phyloP scores from a whole-genome alignment of 345 rosid species.

The Durio zibethinus region DNA sequence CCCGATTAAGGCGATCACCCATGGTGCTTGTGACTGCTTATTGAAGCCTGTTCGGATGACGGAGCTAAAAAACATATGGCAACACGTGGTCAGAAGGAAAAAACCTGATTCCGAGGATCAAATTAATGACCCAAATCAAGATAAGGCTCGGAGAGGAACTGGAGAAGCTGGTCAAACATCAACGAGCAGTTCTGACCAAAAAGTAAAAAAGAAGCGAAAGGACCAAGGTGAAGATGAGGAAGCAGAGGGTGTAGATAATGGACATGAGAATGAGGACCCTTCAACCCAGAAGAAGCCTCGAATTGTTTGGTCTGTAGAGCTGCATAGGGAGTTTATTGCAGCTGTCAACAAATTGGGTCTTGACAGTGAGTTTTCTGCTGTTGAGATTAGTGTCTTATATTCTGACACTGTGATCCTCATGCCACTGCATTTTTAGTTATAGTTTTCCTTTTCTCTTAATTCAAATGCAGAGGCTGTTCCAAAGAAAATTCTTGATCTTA shows the following conservation, averaged over 20 bases:
- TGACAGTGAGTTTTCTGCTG: constrained; percentile 59
- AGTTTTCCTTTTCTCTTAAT: constrained; percentile 3
- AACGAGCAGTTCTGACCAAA: constrained; percentile 34
- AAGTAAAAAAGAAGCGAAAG: constrained; percentile 54
- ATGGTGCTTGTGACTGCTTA: constrained; percentile 88
- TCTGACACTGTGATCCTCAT: not conserved
- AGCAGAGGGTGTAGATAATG: constrained; percentile 62
- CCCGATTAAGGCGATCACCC: constrained; percentile 76
- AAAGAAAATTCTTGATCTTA: constrained; percentile 83
- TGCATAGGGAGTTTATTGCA: constrained; percentile 74
- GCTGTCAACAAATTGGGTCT: constrained; percentile 86
- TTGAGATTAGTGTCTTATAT: constrained; percentile 4
- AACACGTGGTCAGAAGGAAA: constrained; percentile 65
- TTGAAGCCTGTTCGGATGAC: constrained; percentile 74
- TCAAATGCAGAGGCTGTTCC: constrained; percentile 84
- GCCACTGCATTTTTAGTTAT: not conserved
- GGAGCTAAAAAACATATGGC: constrained; percentile 95
- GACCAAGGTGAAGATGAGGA: constrained; percentile 63
- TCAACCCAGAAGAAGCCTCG: constrained; percentile 79
- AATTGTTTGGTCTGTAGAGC: constrained; percentile 83
- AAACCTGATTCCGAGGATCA: constrained; percentile 33
- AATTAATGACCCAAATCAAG: constrained; percentile 26
- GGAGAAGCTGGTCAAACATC: constrained; percentile 37
- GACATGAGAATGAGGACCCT: constrained; percentile 57
- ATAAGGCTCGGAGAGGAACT: constrained; percentile 18